Evolutionary conservation across 2,329 filamentous ascomycete genomes (phyloP), one percentile per base, ranked within the genome.

Genomic region (Fusarium sp.): DNA sequence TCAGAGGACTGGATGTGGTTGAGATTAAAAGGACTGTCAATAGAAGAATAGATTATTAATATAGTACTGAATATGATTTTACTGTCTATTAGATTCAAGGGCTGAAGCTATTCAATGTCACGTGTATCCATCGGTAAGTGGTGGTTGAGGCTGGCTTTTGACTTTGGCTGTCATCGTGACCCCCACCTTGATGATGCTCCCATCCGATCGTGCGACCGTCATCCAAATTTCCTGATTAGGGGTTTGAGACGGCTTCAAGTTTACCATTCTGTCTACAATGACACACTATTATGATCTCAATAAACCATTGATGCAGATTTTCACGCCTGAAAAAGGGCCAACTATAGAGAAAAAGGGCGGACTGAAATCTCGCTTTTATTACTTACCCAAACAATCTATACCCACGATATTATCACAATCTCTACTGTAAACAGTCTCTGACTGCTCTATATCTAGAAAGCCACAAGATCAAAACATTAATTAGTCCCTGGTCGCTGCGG

Each of bases 351-450:
- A 17, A 27, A 10, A 29, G 46, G 24, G 46, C 4, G 44, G 24
- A 29, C 16, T n/a, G 44, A n/a, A 51, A 49, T 49, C 24, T 29
- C 5, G 24, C 29, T 49, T 27, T 27, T 27, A 27, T 27, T 27
- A 27, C n/a, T n/a, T n/a, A n/a, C n/a, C 44, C 17, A 51, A n/a
- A n/a, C 46, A 51, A 51, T 31, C 17, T 31, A 51, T 51, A 31
- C 22, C 44, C 16, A 27, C 17, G 44, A 27, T 49, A 17, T 4
- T 27, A 22, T 16, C 24, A 49, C 22, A 27, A 27, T 27, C 4
- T 17, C 44, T 17, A 49, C 14, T 27, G 22, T 10, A 27, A 49
- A 17, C 22, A 16, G 44, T 14, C 5, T 22, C 22, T 17, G 14
- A 49, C 22, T 49, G 9, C 17, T 2, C 22, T 6, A 27, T 17